These are phyloP conservation scores for Thielaviopsis cerberus DNA, from an alignment of 2,329 filamentous ascomycete genomes.

Conservation along the genomic window DNA sequence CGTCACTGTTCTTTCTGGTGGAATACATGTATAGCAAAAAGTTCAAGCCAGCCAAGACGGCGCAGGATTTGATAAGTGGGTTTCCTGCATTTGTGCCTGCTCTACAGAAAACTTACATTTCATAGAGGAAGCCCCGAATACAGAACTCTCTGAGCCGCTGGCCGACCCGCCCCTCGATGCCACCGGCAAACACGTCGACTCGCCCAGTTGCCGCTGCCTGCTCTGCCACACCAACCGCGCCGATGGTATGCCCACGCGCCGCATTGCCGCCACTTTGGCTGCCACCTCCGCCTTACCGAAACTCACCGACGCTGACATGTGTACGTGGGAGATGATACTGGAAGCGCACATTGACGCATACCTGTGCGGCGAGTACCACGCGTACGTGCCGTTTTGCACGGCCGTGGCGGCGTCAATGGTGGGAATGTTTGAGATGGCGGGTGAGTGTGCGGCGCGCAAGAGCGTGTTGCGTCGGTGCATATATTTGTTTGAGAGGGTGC, in stretches of 20 bases:
- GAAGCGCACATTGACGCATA: neutral
- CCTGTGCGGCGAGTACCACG: neutral
- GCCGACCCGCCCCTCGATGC: neutral
- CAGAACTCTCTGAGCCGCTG: too few species aligned
- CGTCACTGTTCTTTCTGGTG: too few species aligned
- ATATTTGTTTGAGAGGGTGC: neutral
- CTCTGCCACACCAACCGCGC: neutral
- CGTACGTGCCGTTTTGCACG: neutral
- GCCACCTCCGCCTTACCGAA: neutral
- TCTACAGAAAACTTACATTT: too few species aligned
- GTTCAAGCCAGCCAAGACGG: too few species aligned
- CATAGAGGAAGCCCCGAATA: too few species aligned
- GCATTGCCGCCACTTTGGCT: too few species aligned
- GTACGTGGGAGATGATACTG: neutral
- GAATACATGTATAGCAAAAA: too few species aligned
- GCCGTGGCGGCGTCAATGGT: neutral
- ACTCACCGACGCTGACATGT: neutral
- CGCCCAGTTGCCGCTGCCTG: neutral
- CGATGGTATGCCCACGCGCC: neutral
- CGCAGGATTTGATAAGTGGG: too few species aligned
- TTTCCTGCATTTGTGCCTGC: too few species aligned
- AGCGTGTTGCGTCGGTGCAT: neutral
- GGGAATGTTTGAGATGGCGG: neutral
- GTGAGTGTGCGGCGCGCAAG: neutral
- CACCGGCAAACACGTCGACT: neutral